Percentiles rank a stretch among this genome's conserved stretches.
Conservation (phyloP, 2,329 filamentous ascomycete species). For the Colletotrichum orchidophilum region DNA sequence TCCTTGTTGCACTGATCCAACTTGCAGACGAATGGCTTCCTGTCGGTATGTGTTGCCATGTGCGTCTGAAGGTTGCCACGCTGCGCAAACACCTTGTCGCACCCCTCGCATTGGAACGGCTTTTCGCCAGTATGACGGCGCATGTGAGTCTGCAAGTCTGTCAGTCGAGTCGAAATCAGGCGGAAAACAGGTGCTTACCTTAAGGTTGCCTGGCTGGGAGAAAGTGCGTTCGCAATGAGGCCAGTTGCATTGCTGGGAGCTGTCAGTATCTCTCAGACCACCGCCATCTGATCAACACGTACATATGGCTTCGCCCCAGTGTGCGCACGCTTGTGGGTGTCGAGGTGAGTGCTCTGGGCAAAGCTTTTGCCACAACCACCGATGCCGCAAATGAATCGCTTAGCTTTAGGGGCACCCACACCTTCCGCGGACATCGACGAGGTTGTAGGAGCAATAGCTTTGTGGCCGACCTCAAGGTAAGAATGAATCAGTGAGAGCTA, state of each 20-base stretch:
- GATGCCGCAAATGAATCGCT: constrained; percentile 77
- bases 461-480: neutral
- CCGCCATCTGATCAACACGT: constrained; percentile 49
- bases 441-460: neutral
- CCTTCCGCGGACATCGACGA: neutral
- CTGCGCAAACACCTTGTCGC: constrained; percentile 85
- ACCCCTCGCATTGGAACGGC: constrained; percentile 82
- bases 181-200: constrained; percentile 59
- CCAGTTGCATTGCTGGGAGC: constrained; percentile 70
- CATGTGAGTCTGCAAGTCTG: constrained; percentile 74
- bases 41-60: constrained; percentile 79
- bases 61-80: constrained; percentile 87
- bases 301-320: constrained; percentile 92
- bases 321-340: constrained; percentile 88
- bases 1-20: constrained; percentile 86
- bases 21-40: constrained; percentile 83
- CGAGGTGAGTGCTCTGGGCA: constrained; percentile 90
- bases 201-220: constrained; percentile 90
- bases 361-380: constrained; percentile 84
- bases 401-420: constrained; percentile 45
- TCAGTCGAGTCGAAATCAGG: neutral
- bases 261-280: constrained; percentile 37
- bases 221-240: constrained; percentile 81
- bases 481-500: neutral
- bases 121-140: constrained; percentile 88